Base-by-base conservation (phyloP, 805 yeast species). In the Saturnispora hagleri region DNA sequence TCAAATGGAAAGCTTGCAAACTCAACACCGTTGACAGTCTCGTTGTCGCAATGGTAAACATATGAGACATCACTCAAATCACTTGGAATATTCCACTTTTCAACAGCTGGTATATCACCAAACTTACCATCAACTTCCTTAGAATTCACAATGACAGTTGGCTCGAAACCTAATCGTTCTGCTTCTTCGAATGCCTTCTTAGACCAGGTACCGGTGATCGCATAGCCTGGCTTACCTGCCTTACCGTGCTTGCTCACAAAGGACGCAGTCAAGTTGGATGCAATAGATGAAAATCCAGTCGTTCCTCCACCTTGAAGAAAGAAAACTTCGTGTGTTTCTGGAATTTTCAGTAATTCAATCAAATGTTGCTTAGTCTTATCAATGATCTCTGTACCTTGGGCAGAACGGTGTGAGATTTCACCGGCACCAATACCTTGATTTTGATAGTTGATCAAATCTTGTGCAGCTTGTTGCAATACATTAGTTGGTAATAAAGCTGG, bases 301-400 rank as follows among this genome's bases (percentile, higher is more conserved):
- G 98, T 91, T 54, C 98, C 99, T 56, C 99, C 99, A 58, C 99
- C 98, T 73, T 93, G 99, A 70, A 91, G 69, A 71, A 91, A 93
- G 66, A 93, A 84, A 2, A 91, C 91, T 67, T 89, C 97, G 66
- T 93, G 95, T 33, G 95, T 84, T 54, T 87, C 95, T 33, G 98
- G 98, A 48, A 93, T 80, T 53, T 73, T 63, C 65, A 89, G 69
- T 51, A 93, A 71, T 62, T 86, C 70, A 40, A 62, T 72, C 62
- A 93, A 71, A 61, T 84, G 79, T 42, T 69, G 71, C 69, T 87
- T 89, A 43, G 98, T 81, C 57, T 78, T 78, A 56, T 89, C 83
- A 56, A 93, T 83, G 52, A 93, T 84, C 52, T 76, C 73, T 27
- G 76, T 75, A 27, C 97, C 99, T 31, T 86, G 86, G 52, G 79